Evolutionary conservation across 306 rosid species (phyloP).

Genomic region (Cicer pinnatifidum): DNA sequence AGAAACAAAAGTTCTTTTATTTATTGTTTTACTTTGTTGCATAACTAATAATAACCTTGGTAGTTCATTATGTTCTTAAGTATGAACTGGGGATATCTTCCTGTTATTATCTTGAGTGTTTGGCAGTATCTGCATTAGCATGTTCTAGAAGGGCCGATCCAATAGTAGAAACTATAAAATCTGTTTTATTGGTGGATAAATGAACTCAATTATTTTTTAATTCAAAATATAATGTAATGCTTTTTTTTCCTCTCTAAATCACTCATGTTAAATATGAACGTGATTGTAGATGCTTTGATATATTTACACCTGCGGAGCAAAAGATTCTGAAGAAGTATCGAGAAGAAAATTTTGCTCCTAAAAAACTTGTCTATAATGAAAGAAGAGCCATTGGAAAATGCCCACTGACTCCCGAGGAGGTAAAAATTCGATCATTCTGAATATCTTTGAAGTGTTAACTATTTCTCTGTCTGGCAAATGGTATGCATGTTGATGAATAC

Average conservation of each 20-base stretch:
- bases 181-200: slow-evolving; percentile 16
- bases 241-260: slow-evolving; percentile 9
- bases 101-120: background rate
- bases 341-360: slow-evolving; percentile 82
- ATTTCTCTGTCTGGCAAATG: slow-evolving; percentile 24
- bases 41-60: slow-evolving; percentile 1
- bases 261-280: slow-evolving; percentile 35
- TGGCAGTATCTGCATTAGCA: slow-evolving; percentile 8
- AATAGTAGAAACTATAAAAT: slow-evolving; percentile 27
- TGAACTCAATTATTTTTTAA: background rate
- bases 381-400: slow-evolving; percentile 99
- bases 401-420: slow-evolving; percentile 99
- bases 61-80: slow-evolving; percentile 6
- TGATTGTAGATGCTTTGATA: slow-evolving; percentile 79
- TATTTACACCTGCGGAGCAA: slow-evolving; percentile 75
- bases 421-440: slow-evolving; percentile 44
- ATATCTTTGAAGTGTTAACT: background rate
- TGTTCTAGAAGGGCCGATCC: slow-evolving; percentile 1
- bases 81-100: slow-evolving; percentile 19
- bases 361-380: slow-evolving; percentile 73
- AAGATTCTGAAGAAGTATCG: slow-evolving; percentile 78
- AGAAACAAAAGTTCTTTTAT: slow-evolving; percentile 16
- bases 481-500: slow-evolving; percentile 28
- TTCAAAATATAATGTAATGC: background rate
- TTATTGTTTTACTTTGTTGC: background rate